Conservation (phyloP, 495 filamentous ascomycete genomes). For the Lepidopterella palustris region DNA sequence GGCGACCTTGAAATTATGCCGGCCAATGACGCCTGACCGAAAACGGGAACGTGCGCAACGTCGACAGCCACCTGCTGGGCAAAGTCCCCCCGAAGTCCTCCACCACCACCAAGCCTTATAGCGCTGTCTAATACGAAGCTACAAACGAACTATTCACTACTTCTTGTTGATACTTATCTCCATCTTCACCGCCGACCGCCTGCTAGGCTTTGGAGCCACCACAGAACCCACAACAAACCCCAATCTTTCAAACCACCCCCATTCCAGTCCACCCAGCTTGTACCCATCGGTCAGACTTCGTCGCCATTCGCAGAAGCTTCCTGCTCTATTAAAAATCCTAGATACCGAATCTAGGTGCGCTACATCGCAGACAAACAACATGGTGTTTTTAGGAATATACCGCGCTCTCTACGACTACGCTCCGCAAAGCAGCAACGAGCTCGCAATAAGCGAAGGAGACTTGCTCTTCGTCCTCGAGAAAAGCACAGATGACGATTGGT, state of each 20-base stretch:
- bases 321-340: not conserved
- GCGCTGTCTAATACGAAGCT: not conserved
- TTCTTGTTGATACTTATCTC: not conserved
- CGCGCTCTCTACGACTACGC: conserved; percentile 89
- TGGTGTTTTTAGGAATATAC: conserved; percentile 87
- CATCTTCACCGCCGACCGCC: not conserved
- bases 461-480: conserved; percentile 89
- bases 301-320: conserved; percentile 12
- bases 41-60: not conserved
- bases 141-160: not conserved
- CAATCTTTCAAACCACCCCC: conserved; percentile 14
- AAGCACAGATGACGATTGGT: conserved; percentile 87
- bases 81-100: not conserved
- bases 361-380: conserved; percentile 28
- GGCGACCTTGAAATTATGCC: not conserved
- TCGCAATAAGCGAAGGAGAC: conserved; percentile 83
- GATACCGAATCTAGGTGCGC: conserved; percentile 7
- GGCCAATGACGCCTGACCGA: not conserved
- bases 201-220: not conserved
- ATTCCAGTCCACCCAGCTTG: conserved; percentile 16
- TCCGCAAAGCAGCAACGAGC: conserved; percentile 81
- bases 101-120: not conserved
- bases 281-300: conserved; percentile 12
- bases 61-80: not conserved
- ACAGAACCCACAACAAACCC: not conserved